Evolutionary conservation across 2,329 filamentous ascomycete species (phyloP).

Genomic region (Geosmithia flava): DNA sequence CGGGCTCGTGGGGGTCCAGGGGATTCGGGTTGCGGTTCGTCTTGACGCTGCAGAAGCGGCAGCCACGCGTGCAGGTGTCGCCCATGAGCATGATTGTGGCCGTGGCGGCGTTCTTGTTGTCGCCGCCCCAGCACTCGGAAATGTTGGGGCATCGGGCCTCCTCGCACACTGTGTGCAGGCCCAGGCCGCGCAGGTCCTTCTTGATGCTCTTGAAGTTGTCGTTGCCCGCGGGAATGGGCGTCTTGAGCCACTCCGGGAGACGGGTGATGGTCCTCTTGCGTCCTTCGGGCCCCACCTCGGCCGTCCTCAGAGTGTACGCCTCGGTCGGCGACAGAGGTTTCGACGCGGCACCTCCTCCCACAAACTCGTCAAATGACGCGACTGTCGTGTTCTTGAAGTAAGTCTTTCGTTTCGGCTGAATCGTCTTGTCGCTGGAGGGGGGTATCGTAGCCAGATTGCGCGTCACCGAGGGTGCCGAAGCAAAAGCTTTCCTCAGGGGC

Average conservation of each 20-base stretch:
- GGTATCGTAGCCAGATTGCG: conserved; percentile 36
- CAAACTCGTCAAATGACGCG: conserved; percentile 46
- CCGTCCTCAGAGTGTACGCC: conserved; percentile 48
- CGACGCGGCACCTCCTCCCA: conserved; percentile 27
- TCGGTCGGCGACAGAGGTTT: conserved; percentile 33
- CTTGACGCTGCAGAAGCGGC: conserved; percentile 95
- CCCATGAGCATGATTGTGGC: conserved; percentile 99
- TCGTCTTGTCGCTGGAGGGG: conserved; percentile 12
- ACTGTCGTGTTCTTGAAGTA: conserved; percentile 50
- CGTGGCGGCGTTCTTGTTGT: conserved; percentile 77
- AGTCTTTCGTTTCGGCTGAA: conserved; percentile 20
- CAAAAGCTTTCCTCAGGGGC: conserved; percentile 28
- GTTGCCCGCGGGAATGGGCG: conserved; percentile 72
- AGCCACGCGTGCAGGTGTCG: conserved; percentile 92
- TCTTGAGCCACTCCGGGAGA: conserved; percentile 91
- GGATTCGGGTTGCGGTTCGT: conserved; percentile 64
- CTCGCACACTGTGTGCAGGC: conserved; percentile 92
- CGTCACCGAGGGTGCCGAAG: conserved; percentile 11
- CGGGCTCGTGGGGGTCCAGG: conserved; percentile 89
- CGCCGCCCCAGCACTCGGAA: conserved; percentile 93
- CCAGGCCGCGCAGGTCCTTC: conserved; percentile 77
- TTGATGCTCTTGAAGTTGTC: conserved; percentile 90
- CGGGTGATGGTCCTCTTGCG: conserved; percentile 56
- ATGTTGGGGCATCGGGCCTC: conserved; percentile 97
- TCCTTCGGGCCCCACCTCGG: conserved; percentile 50